These are phyloP conservation scores for Diversispora eburnea DNA, from an alignment of 192 early-diverging fungal genomes.

Conservation along the genomic window DNA sequence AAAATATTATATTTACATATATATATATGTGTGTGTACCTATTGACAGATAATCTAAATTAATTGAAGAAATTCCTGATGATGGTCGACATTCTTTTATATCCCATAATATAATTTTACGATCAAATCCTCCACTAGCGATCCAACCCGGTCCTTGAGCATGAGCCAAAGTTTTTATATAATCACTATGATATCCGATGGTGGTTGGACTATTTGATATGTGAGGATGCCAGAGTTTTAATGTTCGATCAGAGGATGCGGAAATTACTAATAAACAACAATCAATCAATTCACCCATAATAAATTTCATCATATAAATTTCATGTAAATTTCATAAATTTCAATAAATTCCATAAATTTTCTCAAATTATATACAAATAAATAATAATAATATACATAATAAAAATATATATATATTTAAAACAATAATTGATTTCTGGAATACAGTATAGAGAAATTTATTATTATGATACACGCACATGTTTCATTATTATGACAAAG, in stretches of 20 bases:
- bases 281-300: not conserved
- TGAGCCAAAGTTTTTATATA: conserved; percentile 89
- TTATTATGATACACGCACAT: conserved; percentile 44
- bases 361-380: too few species aligned
- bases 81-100: conserved; percentile 54
- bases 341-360: too few species aligned
- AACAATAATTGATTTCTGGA: not conserved
- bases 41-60: not conserved
- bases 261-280: conserved; percentile 52
- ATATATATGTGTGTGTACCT: not conserved
- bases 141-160: conserved; percentile 65
- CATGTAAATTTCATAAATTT: too few species aligned
- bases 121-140: conserved; percentile 90
- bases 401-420: not conserved
- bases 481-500: conserved; percentile 61
- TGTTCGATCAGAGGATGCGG: conserved; percentile 90
- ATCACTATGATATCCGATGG: conserved; percentile 83
- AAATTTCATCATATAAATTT: not conserved
- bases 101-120: conserved; percentile 89
- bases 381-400: too few species aligned
- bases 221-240: conserved; percentile 73
- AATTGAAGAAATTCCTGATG: conserved; percentile 13
- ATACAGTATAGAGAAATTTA: not conserved
- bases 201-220: conserved; percentile 45
- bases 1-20: not conserved